phyloP scores from a whole-genome alignment of 148 eudicot genomes.

The Amaranthus hypochondriacus region DNA sequence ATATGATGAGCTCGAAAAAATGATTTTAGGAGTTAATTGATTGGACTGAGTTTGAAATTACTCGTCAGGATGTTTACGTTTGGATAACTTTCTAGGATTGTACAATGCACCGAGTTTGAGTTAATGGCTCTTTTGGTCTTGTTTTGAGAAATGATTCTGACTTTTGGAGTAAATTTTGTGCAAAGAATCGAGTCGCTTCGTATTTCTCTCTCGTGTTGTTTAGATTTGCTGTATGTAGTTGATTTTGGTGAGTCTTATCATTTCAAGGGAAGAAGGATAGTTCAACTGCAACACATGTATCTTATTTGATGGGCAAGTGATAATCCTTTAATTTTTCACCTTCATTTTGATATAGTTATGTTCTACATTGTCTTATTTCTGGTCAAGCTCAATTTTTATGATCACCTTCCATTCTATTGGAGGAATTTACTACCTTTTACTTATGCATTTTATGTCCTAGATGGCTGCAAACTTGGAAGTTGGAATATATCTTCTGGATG shows the following conservation, averaged over 20 bases:
- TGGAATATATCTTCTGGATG: not conserved
- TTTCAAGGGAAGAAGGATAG: not conserved
- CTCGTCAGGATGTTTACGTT: not conserved
- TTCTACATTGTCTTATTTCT: not conserved
- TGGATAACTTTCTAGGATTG: not conserved
- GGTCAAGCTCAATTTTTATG: not conserved
- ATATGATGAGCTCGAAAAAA: not conserved
- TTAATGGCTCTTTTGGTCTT: not conserved
- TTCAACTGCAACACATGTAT: not conserved
- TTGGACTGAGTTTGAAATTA: slow-evolving; percentile 1
- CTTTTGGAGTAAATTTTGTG: not conserved
- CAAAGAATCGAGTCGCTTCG: not conserved
- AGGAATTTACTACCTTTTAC: not conserved
- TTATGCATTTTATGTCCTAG: not conserved
- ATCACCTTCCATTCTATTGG: not conserved
- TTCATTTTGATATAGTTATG: not conserved
- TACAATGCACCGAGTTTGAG: not conserved
- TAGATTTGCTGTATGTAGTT: not conserved
- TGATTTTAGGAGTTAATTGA: not conserved
- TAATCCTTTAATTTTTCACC: not conserved
- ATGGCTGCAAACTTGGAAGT: not conserved
- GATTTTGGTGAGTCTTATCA: slow-evolving; percentile 2
- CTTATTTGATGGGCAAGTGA: not conserved
- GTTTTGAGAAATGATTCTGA: not conserved
- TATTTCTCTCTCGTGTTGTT: not conserved